Evolutionary conservation across 192 early-diverging fungal species (phyloP).

Genomic region (Coemansia sp.): DNA sequence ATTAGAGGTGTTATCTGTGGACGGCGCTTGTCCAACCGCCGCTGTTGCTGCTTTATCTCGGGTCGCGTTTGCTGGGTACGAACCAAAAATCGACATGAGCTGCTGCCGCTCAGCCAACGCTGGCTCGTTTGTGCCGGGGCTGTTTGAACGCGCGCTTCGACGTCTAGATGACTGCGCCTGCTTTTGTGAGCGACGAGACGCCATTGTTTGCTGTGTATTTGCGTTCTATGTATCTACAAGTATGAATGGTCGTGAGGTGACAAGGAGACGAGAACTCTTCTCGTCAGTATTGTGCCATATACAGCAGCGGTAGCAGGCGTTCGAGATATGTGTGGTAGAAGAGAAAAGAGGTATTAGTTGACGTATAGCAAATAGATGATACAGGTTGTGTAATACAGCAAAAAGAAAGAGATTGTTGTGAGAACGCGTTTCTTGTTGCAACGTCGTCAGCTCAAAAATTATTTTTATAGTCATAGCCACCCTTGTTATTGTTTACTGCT

Average conservation of each 20-base stretch:
- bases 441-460: no score
- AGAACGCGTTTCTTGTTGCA: no score
- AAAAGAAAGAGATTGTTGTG: no score
- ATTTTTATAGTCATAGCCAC: no score
- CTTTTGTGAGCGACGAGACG: constrained; percentile 6
- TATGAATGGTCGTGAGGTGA: no score
- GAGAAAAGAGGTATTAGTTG: no score
- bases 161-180: background rate
- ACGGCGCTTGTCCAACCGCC: background rate
- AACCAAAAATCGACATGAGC: constrained; percentile 30
- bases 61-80: constrained; percentile 6
- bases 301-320: no score
- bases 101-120: constrained; percentile 18
- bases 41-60: background rate
- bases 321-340: no score
- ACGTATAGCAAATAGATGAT: background rate
- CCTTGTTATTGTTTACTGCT: no score
- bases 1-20: background rate
- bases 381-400: background rate
- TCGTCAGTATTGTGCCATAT: no score
- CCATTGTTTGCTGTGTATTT: constrained; percentile 5
- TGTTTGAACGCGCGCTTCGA: background rate
- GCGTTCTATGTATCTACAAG: background rate
- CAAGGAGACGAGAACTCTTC: no score
- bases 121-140: no score